Evolutionary conservation across 2,329 filamentous ascomycete species (phyloP).

Genomic region (Ramularia collo-cygni): DNA sequence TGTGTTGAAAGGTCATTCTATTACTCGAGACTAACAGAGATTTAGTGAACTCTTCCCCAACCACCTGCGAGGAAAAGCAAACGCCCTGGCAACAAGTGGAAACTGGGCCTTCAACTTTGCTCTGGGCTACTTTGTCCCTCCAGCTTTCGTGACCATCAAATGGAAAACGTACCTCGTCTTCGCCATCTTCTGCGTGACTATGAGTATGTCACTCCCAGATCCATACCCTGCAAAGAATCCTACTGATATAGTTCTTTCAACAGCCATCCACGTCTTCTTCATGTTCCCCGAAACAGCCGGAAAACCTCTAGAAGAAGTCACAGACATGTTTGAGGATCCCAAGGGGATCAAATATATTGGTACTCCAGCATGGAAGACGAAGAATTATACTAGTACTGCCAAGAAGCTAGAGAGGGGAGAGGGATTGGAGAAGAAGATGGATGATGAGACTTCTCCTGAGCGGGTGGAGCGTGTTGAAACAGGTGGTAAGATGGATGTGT

Average conservation of each 20-base stretch:
- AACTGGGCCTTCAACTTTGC: constrained; percentile 54
- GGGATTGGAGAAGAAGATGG: constrained; percentile 8
- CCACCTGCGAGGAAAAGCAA: constrained; percentile 53
- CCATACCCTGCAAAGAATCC: constrained; percentile 42
- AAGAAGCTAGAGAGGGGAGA: constrained; percentile 11
- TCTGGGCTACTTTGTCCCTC: constrained; percentile 52
- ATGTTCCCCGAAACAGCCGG: constrained; percentile 62
- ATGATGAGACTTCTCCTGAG: constrained; percentile 8
- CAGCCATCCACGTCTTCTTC: constrained; percentile 55
- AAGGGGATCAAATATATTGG: constrained; percentile 38
- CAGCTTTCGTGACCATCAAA: constrained; percentile 52
- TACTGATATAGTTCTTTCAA: too few relatives aligned
- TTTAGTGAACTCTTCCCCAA: constrained; percentile 59
- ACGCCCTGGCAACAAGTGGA: constrained; percentile 50
- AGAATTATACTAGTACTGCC: constrained; percentile 2
- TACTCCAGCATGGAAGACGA: constrained; percentile 50
- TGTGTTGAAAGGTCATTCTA: too few relatives aligned
- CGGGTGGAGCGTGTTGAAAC: constrained; percentile 10
- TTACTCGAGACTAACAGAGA: too few relatives aligned
- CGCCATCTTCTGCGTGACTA: constrained; percentile 59
- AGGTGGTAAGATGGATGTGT: constrained; percentile 4
- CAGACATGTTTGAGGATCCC: constrained; percentile 56
- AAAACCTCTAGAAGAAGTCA: constrained; percentile 72
- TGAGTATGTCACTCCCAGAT: constrained; percentile 56
- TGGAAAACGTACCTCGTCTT: constrained; percentile 63